Evolutionary conservation across 257 asterid species (phyloP).

Genomic region (Fraxinus americana): DNA sequence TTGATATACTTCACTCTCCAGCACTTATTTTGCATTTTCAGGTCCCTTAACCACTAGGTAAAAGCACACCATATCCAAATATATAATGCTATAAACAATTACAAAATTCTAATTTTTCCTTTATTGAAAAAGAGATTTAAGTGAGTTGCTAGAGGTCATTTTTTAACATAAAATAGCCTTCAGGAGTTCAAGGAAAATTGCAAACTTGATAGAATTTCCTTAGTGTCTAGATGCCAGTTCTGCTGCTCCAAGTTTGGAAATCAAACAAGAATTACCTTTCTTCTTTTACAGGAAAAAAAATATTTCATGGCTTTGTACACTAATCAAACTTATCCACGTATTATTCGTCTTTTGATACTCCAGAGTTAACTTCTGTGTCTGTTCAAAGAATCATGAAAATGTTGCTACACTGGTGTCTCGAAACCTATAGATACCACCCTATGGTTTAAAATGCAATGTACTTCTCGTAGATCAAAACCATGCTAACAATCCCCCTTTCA

Average conservation of each 20-base stretch:
- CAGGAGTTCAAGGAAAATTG: not conserved
- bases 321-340: not conserved
- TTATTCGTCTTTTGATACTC: not conserved
- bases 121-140: not conserved
- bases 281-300: no score
- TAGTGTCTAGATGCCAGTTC: no score
- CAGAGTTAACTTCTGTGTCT: not conserved
- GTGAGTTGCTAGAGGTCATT: not conserved
- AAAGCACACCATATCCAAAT: not conserved
- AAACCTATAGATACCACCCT: not conserved
- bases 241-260: not conserved
- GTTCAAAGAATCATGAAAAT: not conserved
- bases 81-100: not conserved
- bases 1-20: constrained; percentile 5
- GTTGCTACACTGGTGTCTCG: no score
- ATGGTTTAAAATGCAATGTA: not conserved
- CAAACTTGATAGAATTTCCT: no score
- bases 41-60: constrained; percentile 8
- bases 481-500: not conserved
- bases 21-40: constrained; percentile 6
- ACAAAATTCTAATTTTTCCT: not conserved
- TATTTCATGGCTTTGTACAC: not conserved
- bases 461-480: not conserved
- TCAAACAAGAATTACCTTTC: not conserved
- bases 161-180: not conserved